Percentiles rank a stretch among this genome's conserved stretches.
These are phyloP conservation scores for Colletotrichum orbiculare DNA, from an alignment of 2,329 filamentous ascomycete genomes.

Conservation along the genomic window DNA sequence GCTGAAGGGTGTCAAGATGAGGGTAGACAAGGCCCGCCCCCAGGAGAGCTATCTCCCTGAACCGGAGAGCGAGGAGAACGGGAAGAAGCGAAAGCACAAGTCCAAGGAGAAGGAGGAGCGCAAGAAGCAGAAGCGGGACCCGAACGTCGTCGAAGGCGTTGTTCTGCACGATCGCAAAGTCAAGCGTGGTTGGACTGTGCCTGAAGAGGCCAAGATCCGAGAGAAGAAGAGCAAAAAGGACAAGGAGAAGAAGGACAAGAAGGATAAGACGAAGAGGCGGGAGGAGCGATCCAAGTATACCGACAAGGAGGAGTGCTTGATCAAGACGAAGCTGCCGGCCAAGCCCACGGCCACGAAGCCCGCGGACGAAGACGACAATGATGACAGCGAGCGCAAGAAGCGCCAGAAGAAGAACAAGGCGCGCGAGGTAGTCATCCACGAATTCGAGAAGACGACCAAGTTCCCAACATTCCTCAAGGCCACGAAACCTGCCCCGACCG, in stretches of 20 bases:
- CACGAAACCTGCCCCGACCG: constrained; percentile 53
- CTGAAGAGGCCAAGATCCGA: constrained; percentile 60
- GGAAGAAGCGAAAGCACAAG: constrained; percentile 56
- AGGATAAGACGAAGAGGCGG: constrained; percentile 67
- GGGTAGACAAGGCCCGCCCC: constrained; percentile 82
- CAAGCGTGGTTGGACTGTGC: constrained; percentile 89
- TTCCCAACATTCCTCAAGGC: constrained; percentile 84
- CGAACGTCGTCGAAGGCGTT: constrained; percentile 70
- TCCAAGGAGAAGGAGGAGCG: constrained; percentile 45
- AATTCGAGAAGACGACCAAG: constrained; percentile 87
- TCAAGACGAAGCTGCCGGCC: constrained; percentile 78
- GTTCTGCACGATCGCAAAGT: constrained; percentile 81
- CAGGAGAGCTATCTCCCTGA: constrained; percentile 60
- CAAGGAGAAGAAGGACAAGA: constrained; percentile 59
- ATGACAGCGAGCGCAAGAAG: constrained; percentile 61
- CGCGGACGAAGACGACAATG: constrained; percentile 49
- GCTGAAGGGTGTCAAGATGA: constrained; percentile 86
- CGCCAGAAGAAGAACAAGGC: constrained; percentile 69
- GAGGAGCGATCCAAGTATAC: constrained; percentile 81
- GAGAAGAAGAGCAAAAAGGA: constrained; percentile 58
- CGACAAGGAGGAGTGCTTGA: constrained; percentile 82
- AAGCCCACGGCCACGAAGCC: constrained; percentile 52
- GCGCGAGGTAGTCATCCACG: constrained; percentile 79
- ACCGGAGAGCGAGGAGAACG: constrained; percentile 45
- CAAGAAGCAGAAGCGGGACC: constrained; percentile 61